Percentiles rank a stretch among this genome's conserved stretches.
Conservation (phyloP, 2,329 filamentous ascomycete genomes). For the Colletotrichum eleusines region DNA sequence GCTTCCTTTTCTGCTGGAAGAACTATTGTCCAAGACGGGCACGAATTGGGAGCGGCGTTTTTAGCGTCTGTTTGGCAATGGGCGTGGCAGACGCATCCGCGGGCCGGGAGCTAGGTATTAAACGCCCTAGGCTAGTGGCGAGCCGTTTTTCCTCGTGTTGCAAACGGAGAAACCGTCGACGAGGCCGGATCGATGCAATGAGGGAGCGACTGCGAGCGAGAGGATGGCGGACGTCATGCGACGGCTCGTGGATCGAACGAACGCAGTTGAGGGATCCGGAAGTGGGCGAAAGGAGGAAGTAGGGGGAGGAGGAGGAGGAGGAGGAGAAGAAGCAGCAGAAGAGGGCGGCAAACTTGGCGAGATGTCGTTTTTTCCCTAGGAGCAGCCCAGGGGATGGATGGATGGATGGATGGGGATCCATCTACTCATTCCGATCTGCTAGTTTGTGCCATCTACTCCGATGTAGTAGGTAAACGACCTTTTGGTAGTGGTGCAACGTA, state of each 20-base stretch:
- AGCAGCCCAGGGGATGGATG: not conserved
- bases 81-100: conserved; percentile 27
- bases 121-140: too few relatives aligned
- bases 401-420: too few relatives aligned
- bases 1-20: not conserved
- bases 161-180: conserved; percentile 13
- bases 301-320: not conserved
- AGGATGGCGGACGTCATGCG: not conserved
- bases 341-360: not conserved
- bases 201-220: not conserved
- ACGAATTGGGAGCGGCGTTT: conserved; percentile 11
- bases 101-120: conserved; percentile 26
- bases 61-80: conserved; percentile 10
- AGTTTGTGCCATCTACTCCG: too few relatives aligned
- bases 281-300: not conserved
- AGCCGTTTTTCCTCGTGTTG: not conserved
- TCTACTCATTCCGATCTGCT: not conserved
- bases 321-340: not conserved
- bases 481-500: too few relatives aligned
- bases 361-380: not conserved
- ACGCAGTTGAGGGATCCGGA: not conserved
- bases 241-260: not conserved
- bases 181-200: too few relatives aligned
- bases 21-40: not conserved
- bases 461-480: too few relatives aligned